A percentile compares a stretch with the other conserved stretches of the same genome.
Evolutionary conservation across 2,329 filamentous ascomycete genomes (phyloP).

Genomic region (Lojkania enalia): DNA sequence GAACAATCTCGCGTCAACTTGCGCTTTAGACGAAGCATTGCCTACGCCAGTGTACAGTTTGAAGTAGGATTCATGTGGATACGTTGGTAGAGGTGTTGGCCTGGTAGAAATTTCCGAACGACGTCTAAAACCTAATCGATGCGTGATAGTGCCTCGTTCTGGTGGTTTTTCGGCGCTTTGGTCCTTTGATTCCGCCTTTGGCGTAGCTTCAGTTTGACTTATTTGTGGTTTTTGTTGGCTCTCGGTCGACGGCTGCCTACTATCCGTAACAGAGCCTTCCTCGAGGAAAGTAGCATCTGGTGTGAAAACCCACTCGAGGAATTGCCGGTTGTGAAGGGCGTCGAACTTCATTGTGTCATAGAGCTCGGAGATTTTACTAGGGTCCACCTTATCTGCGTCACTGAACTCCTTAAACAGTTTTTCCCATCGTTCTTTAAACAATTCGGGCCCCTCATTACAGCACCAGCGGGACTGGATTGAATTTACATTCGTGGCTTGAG

Average conservation of each 20-base stretch:
- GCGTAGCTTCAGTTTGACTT: constrained; percentile 39
- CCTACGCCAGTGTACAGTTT: constrained; percentile 81
- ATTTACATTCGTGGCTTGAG: constrained; percentile 34
- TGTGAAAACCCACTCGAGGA: constrained; percentile 96
- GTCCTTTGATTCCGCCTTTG: constrained; percentile 34
- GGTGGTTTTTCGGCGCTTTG: constrained; percentile 45
- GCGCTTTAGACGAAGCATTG: constrained; percentile 63
- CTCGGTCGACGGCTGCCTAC: constrained; percentile 36
- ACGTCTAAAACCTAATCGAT: constrained; percentile 58
- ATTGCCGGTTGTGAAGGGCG: constrained; percentile 92
- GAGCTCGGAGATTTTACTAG: constrained; percentile 96
- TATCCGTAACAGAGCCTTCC: constrained; percentile 53
- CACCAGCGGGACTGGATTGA: constrained; percentile 90
- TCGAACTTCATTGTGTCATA: constrained; percentile 99
- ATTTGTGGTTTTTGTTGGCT: constrained; percentile 26
- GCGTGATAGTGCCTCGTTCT: constrained; percentile 45
- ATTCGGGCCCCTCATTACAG: constrained; percentile 88
- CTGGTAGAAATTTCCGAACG: constrained; percentile 49
- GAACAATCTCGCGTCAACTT: constrained; percentile 81
- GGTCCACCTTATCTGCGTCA: constrained; percentile 96
- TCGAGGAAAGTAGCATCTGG: constrained; percentile 78
- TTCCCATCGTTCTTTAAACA: constrained; percentile 97
- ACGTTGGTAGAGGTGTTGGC: constrained; percentile 27
- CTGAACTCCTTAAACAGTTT: constrained; percentile 97
- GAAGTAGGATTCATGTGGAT: constrained; percentile 71